A percentile compares a stretch with the other conserved stretches of the same genome.
These are phyloP conservation scores for Penstemon barbatus DNA, from an alignment of 257 asterid species.

Conservation along the genomic window DNA sequence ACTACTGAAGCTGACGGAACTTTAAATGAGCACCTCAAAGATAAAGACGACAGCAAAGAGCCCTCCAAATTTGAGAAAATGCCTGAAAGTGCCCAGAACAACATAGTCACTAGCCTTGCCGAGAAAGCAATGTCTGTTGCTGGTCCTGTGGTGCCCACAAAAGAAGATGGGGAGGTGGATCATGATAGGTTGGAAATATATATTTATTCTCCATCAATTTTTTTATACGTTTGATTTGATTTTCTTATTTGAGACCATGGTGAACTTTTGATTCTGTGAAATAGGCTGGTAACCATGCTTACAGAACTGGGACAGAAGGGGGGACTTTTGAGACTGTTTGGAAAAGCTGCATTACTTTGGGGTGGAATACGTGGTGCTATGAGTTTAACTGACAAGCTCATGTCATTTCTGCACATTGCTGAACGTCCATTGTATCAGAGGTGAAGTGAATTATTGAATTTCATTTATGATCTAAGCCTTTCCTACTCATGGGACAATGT, in stretches of 20 bases:
- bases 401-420: slow-evolving; percentile 72
- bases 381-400: slow-evolving; percentile 84
- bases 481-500: slow-evolving; percentile 3
- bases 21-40: slow-evolving; percentile 42
- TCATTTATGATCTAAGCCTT: slow-evolving; percentile 18
- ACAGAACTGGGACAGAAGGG: slow-evolving; percentile 91
- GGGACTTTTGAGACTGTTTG: slow-evolving; percentile 74
- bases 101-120: slow-evolving; percentile 75
- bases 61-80: slow-evolving; percentile 38
- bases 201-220: not conserved
- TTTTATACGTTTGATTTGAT: slow-evolving; percentile 16
- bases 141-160: slow-evolving; percentile 87
- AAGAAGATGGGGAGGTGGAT: slow-evolving; percentile 86
- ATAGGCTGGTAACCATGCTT: slow-evolving; percentile 83
- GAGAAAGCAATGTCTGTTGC: slow-evolving; percentile 99
- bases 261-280: slow-evolving; percentile 34
- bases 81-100: slow-evolving; percentile 46
- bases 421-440: slow-evolving; percentile 87
- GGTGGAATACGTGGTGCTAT: slow-evolving; percentile 98
- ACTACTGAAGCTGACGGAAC: slow-evolving; percentile 39
- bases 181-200: slow-evolving; percentile 68
- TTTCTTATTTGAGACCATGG: slow-evolving; percentile 29
- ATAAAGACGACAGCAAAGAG: slow-evolving; percentile 35
- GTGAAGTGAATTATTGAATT: slow-evolving; percentile 39
- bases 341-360: slow-evolving; percentile 89